These are phyloP conservation scores for Termitomyces sp. DNA, from an alignment of 768 basidiomycete genomes.

Conservation along the genomic window DNA sequence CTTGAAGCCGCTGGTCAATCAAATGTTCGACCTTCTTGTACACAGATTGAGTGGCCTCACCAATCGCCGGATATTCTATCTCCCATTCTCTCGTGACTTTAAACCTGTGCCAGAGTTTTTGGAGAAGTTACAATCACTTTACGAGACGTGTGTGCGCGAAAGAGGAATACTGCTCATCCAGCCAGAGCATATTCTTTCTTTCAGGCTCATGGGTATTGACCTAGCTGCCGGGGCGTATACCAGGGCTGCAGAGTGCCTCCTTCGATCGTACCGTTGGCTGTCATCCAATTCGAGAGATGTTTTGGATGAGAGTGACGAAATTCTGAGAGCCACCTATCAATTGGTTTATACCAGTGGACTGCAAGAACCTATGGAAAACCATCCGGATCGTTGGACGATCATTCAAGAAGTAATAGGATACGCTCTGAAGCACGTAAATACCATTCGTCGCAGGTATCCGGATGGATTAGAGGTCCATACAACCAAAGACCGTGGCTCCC, in stretches of 20 bases:
- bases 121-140: slow-evolving; percentile 24
- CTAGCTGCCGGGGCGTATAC: slow-evolving; percentile 7
- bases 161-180: slow-evolving; percentile 46
- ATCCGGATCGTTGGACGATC: slow-evolving; percentile 39
- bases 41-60: slow-evolving; percentile 39
- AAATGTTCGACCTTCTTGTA: slow-evolving; percentile 48
- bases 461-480: slow-evolving; percentile 17
- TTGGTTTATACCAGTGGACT: slow-evolving; percentile 42
- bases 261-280: slow-evolving; percentile 26
- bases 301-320: slow-evolving; percentile 45
- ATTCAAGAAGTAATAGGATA: slow-evolving; percentile 35
- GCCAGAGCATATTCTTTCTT: slow-evolving; percentile 52
- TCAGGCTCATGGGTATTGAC: slow-evolving; percentile 44
- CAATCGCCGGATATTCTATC: slow-evolving; percentile 42
- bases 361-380: slow-evolving; percentile 33
- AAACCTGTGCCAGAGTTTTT: slow-evolving; percentile 15
- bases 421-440: slow-evolving; percentile 12
- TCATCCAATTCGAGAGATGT: slow-evolving; percentile 29
- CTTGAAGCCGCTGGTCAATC: slow-evolving; percentile 40
- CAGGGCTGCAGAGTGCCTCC: slow-evolving; percentile 15
- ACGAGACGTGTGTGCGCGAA: slow-evolving; percentile 31
- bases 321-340: slow-evolving; percentile 44
- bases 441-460: slow-evolving; percentile 13
- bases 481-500: background rate
- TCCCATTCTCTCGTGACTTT: slow-evolving; percentile 47